Base-by-base conservation (phyloP, 345 rosid genomes). In the Salix dunnii region DNA sequence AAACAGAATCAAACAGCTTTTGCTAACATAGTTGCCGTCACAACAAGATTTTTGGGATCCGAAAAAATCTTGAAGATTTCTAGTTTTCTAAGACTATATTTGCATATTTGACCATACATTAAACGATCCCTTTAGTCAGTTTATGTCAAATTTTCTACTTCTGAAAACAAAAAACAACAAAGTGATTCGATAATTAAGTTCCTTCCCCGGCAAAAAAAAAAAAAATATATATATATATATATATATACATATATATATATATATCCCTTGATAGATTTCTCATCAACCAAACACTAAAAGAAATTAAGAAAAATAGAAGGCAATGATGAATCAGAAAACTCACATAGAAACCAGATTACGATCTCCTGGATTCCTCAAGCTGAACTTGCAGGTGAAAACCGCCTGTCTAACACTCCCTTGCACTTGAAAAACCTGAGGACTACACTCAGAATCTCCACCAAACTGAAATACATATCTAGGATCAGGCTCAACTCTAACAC, bases 371-470 rank as follows among this genome's bases (percentile, higher is more conserved):
- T 81, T 87, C 48, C 96, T 86, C 75, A 88, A 87, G 38, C 91
- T 89, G 80, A 96, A 96, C 76, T 96, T 96, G 93, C 98, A 93
- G 71, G 98, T 93, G 83, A 96, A 96, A 17, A 96, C 99, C 0
- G 99, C 94, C 73, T 96, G 98, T 71, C 84, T 91, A 9, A 86
- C 89, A 75, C 80, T 90, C 71, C 98, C 98, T 64, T 93, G 98
- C 51, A 96, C 94, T 80, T 91, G 99, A 40, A 91, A 93, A 69
- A 96, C 91, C 88, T 90, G 99, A 16, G 99, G 99, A 64, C 98
- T 96, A 33, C 98, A 91, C 88, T 91, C 99, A 1, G 99, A 97
- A 76, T 91, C 94, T 4, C 97, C 94, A 49, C 86, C 98, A 73
- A 91, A 96, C 80, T 86, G 92, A 65, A 96, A 93, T 30, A 93